Base-by-base conservation (phyloP, 495 filamentous ascomycete species). In the Hypoxylon lenormandii region DNA sequence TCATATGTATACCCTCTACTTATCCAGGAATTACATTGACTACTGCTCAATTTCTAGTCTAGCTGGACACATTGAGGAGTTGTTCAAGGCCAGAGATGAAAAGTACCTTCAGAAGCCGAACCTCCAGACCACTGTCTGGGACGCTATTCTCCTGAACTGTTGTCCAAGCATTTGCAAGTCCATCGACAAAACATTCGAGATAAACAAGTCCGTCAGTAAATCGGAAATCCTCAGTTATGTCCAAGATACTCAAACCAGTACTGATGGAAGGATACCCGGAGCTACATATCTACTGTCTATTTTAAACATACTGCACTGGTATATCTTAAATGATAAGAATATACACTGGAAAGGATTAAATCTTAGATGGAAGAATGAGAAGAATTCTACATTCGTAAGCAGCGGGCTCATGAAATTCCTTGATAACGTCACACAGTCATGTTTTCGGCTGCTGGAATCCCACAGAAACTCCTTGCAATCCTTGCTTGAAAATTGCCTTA, bases 361-460 rank as follows among this genome's bases (percentile, higher is more conserved):
- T n/a, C n/a, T n/a, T n/a, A n/a, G n/a, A n/a, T n/a, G n/a, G n/a
- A n/a, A n/a, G n/a, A n/a, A n/a, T n/a, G n/a, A n/a, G n/a, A n/a
- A n/a, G n/a, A n/a, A n/a, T n/a, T n/a, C n/a, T n/a, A n/a, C n/a
- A n/a, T n/a, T n/a, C n/a, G n/a, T n/a, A n/a, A n/a, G n/a, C n/a
- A n/a, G n/a, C n/a, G 11, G 15, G 4, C 42, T 45, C 4, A 45
- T 45, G 3, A 45, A 45, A 3, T 12, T 13, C 26, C 13, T 36
- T 15, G 11, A 50, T 16, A 18, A 16, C 7, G 40, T 64, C 7
- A 56, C 33, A 5, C 11, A 22, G 4, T 1, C 15, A 15, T 64
- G 60, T 19, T 64, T 57, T n/a, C 19, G 50, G 15, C 11, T 56
- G 15, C 3, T 56, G 16, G 52, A 49, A 11, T 43, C 11, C 3